Percentiles rank a stretch among this genome's conserved stretches.
Conservation (phyloP, 2,329 filamentous ascomycete genomes). For the Colletotrichum musicola region DNA sequence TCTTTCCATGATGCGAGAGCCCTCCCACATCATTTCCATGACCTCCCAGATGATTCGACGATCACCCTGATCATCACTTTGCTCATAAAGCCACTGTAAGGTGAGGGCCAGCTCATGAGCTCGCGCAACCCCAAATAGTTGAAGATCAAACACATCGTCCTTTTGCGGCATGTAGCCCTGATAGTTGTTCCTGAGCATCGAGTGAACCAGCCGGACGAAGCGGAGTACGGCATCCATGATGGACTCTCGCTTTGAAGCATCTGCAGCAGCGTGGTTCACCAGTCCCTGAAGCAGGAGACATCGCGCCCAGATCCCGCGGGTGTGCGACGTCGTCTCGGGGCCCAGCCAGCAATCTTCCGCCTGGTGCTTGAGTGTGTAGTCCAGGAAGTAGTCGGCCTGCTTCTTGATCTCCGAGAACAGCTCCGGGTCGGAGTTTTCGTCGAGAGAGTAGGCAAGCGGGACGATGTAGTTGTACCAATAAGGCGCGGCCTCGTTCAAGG, state of each 20-base stretch:
- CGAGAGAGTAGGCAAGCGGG: slow-evolving; percentile 64
- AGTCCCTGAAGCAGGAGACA: slow-evolving; percentile 62
- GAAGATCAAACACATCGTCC: slow-evolving; percentile 55
- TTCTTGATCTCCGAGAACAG: slow-evolving; percentile 9
- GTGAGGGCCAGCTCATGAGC: slow-evolving; percentile 55
- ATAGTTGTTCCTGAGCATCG: slow-evolving; percentile 67
- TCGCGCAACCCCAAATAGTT: slow-evolving; percentile 50
- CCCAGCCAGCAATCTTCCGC: slow-evolving; percentile 69
- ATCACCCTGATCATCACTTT: slow-evolving; percentile 44
- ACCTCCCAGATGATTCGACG: slow-evolving; percentile 51
- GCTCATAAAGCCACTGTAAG: slow-evolving; percentile 56
- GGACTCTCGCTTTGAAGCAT: slow-evolving; percentile 54
- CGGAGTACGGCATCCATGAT: slow-evolving; percentile 63
- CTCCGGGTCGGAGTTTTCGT: slow-evolving; percentile 48
- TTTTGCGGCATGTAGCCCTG: slow-evolving; percentile 61
- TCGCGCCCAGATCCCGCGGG: slow-evolving; percentile 66
- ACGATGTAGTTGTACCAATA: slow-evolving; percentile 74
- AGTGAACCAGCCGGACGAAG: slow-evolving; percentile 63
- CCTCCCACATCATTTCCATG: slow-evolving; percentile 54
- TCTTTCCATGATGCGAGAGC: slow-evolving; percentile 41
- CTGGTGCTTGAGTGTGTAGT: slow-evolving; percentile 63
- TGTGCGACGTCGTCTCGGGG: slow-evolving; percentile 56
- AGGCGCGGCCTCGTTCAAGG: slow-evolving; percentile 67
- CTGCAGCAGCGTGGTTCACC: slow-evolving; percentile 62
- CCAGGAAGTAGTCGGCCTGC: slow-evolving; percentile 50